A percentile compares a stretch with the other conserved stretches of the same genome.
These are phyloP conservation scores for Saprolegnia parasitica DNA, from an alignment of 352 stramenopile species.

Conservation along the genomic window DNA sequence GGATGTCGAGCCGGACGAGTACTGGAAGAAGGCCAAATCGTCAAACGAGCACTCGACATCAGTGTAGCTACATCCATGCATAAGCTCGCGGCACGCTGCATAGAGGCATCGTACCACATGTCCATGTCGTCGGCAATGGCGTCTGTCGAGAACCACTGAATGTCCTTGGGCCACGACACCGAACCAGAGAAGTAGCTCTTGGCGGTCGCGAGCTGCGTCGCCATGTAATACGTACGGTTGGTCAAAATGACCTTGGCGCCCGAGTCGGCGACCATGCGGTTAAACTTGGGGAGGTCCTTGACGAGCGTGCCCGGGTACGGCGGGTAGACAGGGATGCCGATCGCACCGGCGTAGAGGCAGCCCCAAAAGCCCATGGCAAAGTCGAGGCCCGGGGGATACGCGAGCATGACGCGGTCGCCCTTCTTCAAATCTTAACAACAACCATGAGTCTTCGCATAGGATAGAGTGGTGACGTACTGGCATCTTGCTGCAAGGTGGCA, in stretches of 20 bases:
- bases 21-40: constrained; percentile 81
- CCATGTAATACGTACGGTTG: constrained; percentile 72
- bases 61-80: constrained; percentile 30
- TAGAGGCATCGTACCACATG: constrained; percentile 37
- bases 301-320: constrained; percentile 64
- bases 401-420: constrained; percentile 71
- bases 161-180: constrained; percentile 55
- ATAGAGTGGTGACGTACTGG: not conserved
- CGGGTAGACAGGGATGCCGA: constrained; percentile 71
- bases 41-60: constrained; percentile 39
- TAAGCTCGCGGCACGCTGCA: too few relatives aligned
- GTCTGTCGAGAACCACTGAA: constrained; percentile 73
- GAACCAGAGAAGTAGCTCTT: constrained; percentile 65
- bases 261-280: constrained; percentile 65
- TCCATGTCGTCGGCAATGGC: constrained; percentile 40
- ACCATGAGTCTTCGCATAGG: too few relatives aligned
- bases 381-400: constrained; percentile 68
- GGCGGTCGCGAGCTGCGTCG: constrained; percentile 72
- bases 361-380: constrained; percentile 77
- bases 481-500: constrained; percentile 50
- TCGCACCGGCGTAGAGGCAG: constrained; percentile 65
- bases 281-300: constrained; percentile 78
- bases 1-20: constrained; percentile 75
- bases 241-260: constrained; percentile 55
- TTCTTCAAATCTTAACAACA: constrained; percentile 34